Percentiles rank a stretch among this genome's conserved stretches.
These are phyloP conservation scores for Polyplosphaeria fusca DNA, from an alignment of 495 filamentous ascomycete species.

Conservation along the genomic window DNA sequence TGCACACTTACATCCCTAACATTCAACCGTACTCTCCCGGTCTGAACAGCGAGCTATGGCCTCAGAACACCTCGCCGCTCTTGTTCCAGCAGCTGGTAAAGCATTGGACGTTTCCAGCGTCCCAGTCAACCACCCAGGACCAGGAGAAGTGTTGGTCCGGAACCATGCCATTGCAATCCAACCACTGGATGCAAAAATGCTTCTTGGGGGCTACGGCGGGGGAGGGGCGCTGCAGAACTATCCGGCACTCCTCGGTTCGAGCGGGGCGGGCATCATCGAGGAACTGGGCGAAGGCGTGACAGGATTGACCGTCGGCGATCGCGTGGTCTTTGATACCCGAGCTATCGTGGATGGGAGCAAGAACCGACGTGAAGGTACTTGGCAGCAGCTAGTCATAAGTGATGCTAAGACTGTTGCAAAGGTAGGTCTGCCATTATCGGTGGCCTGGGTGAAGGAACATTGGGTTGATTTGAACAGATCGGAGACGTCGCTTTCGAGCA, in stretches of 20 bases:
- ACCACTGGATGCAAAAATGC: constrained; percentile 30
- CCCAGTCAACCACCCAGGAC: not conserved
- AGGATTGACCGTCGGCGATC: constrained; percentile 17
- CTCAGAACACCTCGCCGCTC: constrained; percentile 4
- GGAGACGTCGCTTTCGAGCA: constrained; percentile 28
- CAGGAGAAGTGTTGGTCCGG: constrained; percentile 18
- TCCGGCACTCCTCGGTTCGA: constrained; percentile 27
- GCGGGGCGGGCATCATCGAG: constrained; percentile 25
- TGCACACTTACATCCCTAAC: too few species aligned
- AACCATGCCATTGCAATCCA: constrained; percentile 28
- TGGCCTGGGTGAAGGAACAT: not conserved
- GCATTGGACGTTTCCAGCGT: constrained; percentile 3
- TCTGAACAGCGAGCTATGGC: not conserved
- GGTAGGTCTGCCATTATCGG: constrained; percentile 9
- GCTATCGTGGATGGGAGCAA: constrained; percentile 17
- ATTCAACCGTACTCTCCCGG: too few species aligned
- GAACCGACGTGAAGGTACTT: constrained; percentile 26
- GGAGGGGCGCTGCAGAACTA: constrained; percentile 19
- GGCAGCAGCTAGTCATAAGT: constrained; percentile 26
- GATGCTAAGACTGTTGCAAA: constrained; percentile 18
- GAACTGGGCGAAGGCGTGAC: constrained; percentile 21
- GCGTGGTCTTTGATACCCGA: constrained; percentile 30
- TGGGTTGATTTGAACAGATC: constrained; percentile 13
- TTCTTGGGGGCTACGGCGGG: constrained; percentile 20
- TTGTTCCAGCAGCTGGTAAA: not conserved